phyloP scores from a whole-genome alignment of 2,329 filamentous ascomycete species.

The Alternaria gansuensis region DNA sequence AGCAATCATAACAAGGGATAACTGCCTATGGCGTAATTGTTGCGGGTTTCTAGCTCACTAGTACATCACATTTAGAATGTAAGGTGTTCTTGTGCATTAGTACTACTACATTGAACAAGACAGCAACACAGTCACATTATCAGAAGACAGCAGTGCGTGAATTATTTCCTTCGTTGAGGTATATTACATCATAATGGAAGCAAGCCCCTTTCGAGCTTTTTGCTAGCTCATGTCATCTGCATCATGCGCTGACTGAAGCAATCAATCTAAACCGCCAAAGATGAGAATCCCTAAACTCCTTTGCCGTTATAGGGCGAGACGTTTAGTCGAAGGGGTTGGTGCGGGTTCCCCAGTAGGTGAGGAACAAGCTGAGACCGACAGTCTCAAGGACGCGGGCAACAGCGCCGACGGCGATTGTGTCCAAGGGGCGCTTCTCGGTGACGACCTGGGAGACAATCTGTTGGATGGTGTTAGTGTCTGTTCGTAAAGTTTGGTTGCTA shows the following conservation, averaged over 20 bases:
- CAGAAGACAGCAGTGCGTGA: neutral
- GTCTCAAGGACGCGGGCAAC: constrained; percentile 91
- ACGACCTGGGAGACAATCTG: constrained; percentile 88
- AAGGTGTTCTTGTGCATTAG: fast-evolving
- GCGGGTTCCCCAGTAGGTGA: constrained; percentile 97
- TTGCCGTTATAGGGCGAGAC: constrained; percentile 26
- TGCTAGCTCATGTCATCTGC: constrained; percentile 38
- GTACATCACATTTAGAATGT: neutral
- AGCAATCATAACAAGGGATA: too few relatives aligned
- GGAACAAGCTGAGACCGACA: constrained; percentile 86
- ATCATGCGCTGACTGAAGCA: constrained; percentile 28
- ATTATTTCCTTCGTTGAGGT: constrained; percentile 34
- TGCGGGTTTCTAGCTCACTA: too few relatives aligned
- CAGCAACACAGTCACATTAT: neutral
- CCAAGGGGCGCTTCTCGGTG: constrained; percentile 89
- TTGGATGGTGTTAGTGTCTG: constrained; percentile 31
- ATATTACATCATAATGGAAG: constrained; percentile 42
- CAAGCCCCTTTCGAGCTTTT: constrained; percentile 29
- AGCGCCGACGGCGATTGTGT: constrained; percentile 86
- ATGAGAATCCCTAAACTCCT: constrained; percentile 36
- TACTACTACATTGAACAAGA: neutral
- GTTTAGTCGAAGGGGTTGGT: constrained; percentile 88
- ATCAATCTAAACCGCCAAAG: constrained; percentile 41
- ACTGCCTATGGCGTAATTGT: too few relatives aligned
- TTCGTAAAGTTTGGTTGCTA: neutral